A percentile compares a stretch with the other conserved stretches of the same genome.
Evolutionary conservation across 805 yeast species (phyloP).

Genomic region (Yarrowia yakushimensis): DNA sequence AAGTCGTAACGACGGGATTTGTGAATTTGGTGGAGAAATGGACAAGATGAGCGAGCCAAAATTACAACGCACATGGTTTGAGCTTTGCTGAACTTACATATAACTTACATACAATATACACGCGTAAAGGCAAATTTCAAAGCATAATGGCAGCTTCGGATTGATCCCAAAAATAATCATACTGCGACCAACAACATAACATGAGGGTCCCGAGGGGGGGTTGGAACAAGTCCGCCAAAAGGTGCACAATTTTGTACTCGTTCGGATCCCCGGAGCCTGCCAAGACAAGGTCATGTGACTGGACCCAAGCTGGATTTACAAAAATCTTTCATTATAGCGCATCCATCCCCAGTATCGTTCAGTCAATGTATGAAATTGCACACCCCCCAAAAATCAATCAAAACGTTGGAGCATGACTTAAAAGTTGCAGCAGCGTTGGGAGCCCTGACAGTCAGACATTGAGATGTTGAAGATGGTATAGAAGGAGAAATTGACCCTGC

Average conservation of each 20-base stretch:
- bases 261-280: neutral
- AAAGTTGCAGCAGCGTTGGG: neutral
- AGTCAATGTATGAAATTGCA: no score
- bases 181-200: no score
- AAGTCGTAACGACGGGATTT: neutral
- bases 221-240: neutral
- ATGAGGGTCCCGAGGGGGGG: no score
- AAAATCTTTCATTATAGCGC: no score
- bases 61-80: constrained; percentile 20
- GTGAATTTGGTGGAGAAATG: neutral
- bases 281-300: no score
- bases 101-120: constrained; percentile 18
- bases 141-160: neutral
- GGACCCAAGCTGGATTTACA: no score
- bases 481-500: neutral
- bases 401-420: neutral
- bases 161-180: constrained; percentile 6
- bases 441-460: no score
- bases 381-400: neutral
- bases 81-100: constrained; percentile 18
- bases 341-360: no score
- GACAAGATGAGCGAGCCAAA: constrained; percentile 10
- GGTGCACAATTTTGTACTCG: neutral
- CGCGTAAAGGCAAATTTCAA: neutral
- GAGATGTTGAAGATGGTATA: no score